Conservation (phyloP, 1,139 yeast genomes). For the Candida neerlandica region DNA sequence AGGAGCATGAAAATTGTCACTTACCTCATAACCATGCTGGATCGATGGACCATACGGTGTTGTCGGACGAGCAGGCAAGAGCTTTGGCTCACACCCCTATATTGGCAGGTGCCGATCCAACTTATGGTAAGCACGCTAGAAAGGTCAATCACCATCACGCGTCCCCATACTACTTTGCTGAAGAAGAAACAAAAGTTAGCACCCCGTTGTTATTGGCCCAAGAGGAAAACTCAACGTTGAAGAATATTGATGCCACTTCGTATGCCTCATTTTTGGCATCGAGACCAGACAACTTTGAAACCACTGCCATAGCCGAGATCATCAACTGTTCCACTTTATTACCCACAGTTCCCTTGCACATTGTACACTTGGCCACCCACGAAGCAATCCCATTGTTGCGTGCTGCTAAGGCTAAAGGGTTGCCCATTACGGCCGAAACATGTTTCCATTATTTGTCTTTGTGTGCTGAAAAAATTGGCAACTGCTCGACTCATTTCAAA, state of each 20-base stretch:
- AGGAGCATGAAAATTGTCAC: slow-evolving; percentile 37
- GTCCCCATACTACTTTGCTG: slow-evolving; percentile 1
- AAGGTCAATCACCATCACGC: slow-evolving; percentile 38
- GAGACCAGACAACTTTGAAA: slow-evolving; percentile 86
- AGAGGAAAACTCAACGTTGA: slow-evolving; percentile 41
- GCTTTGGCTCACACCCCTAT: slow-evolving; percentile 58
- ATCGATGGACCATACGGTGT: slow-evolving; percentile 37
- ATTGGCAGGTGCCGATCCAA: slow-evolving; percentile 61
- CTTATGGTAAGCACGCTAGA: slow-evolving; percentile 50
- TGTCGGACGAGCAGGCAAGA: slow-evolving; percentile 51
- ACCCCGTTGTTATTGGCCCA: slow-evolving; percentile 36
- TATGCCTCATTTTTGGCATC: slow-evolving; percentile 79
- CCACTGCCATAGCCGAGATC: slow-evolving; percentile 75
- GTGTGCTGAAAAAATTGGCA: slow-evolving; percentile 73
- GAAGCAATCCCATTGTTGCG: slow-evolving; percentile 74
- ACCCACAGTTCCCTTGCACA: slow-evolving; percentile 77
- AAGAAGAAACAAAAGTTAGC: slow-evolving; percentile 13
- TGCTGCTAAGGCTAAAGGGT: slow-evolving; percentile 60
- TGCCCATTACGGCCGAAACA: slow-evolving; percentile 81
- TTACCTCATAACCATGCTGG: slow-evolving; percentile 45
- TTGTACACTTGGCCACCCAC: slow-evolving; percentile 86
- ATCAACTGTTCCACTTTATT: slow-evolving; percentile 59
- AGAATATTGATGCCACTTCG: slow-evolving; percentile 60
- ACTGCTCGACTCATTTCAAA: slow-evolving; percentile 78
- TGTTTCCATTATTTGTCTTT: slow-evolving; percentile 89